Conservation (phyloP, 1,284 basidiomycete species). For the Moesziomyces antarcticus region DNA sequence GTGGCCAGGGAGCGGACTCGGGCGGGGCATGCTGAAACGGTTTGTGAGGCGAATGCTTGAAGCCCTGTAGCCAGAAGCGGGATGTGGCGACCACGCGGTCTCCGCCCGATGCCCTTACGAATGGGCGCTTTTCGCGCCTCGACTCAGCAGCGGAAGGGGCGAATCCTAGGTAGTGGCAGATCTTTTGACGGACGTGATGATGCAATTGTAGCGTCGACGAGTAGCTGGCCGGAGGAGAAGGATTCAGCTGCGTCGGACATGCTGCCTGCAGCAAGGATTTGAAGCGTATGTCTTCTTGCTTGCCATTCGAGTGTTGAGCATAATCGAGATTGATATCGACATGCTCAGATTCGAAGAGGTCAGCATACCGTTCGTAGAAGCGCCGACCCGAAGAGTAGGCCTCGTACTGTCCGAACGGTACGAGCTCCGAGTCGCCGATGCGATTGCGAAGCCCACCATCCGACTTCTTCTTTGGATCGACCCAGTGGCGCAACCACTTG, state of each 20-base stretch:
- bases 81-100: conserved; percentile 42
- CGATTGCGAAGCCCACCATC: conserved; percentile 43
- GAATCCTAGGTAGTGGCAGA: conserved; percentile 5
- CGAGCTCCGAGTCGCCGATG: conserved; percentile 43
- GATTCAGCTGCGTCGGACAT: not conserved
- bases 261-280: conserved; percentile 1
- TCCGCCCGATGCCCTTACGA: conserved; percentile 38
- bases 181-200: conserved; percentile 3
- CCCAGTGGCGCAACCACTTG: conserved; percentile 38
- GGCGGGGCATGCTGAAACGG: conserved; percentile 37
- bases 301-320: not conserved
- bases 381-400: conserved; percentile 39
- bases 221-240: not conserved
- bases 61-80: conserved; percentile 46
- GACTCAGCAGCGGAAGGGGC: not conserved
- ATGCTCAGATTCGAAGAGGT: conserved; percentile 17
- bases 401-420: conserved; percentile 45
- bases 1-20: conserved; percentile 43
- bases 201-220: conserved; percentile 2
- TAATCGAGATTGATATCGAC: conserved; percentile 39
- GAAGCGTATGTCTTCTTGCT: not conserved
- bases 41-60: conserved; percentile 17
- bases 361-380: conserved; percentile 36
- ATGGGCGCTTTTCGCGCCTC: conserved; percentile 10
- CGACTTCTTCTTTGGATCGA: conserved; percentile 20